Conservation (phyloP, 768 basidiomycete species). For the Leccinum disarticulatum region DNA sequence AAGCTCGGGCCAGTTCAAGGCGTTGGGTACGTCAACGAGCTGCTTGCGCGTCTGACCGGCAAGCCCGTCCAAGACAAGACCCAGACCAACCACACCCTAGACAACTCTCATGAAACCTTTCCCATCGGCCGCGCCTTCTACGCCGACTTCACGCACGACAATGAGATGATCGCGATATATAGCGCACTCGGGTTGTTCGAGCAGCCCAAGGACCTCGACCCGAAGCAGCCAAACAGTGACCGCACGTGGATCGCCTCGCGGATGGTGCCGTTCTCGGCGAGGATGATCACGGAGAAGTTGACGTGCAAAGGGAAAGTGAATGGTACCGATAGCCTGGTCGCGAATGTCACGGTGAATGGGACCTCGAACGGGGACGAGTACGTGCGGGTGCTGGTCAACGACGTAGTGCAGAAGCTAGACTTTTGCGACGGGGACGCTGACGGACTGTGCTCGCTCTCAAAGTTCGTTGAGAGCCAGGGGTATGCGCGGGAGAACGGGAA, state of each 20-base stretch:
- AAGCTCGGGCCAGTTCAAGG: slow-evolving; percentile 70
- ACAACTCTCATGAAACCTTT: neutral
- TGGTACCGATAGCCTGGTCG: neutral
- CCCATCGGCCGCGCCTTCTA: neutral
- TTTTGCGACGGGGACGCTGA: neutral
- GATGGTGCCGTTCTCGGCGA: slow-evolving; percentile 70
- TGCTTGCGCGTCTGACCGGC: slow-evolving; percentile 25
- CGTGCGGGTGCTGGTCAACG: neutral
- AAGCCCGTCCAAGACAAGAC: slow-evolving; percentile 64
- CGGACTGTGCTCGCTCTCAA: neutral
- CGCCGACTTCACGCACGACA: neutral
- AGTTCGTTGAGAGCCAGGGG: neutral
- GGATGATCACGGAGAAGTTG: slow-evolving; percentile 66
- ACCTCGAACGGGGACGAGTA: neutral
- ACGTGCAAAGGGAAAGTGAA: neutral
- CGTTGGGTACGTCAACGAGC: slow-evolving; percentile 82
- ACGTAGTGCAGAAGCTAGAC: neutral
- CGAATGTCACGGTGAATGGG: too few species aligned
- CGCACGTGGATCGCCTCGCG: slow-evolving; percentile 7
- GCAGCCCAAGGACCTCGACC: neutral
- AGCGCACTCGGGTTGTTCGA: neutral
- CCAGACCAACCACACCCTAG: slow-evolving; percentile 55
- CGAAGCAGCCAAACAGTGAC: neutral
- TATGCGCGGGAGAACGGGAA: neutral
- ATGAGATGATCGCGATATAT: neutral